Percentiles rank a stretch among this genome's conserved stretches.
phyloP scores from a whole-genome alignment of 768 basidiomycete genomes.

The Rhodotorula sphaerocarpa region DNA sequence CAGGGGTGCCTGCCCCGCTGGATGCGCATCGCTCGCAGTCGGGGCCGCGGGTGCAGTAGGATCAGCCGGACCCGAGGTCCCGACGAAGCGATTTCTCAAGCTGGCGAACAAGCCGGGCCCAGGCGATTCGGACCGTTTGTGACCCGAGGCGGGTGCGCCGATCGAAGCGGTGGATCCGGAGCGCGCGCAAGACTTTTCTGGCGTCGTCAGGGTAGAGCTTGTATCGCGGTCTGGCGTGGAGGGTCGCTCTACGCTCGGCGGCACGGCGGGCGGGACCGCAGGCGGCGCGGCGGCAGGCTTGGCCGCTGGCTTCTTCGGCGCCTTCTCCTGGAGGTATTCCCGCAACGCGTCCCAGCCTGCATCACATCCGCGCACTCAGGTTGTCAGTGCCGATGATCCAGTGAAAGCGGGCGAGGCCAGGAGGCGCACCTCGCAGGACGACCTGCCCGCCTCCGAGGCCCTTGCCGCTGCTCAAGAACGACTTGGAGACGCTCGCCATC shows the following conservation, averaged over 20 bases:
- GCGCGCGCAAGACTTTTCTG: neutral
- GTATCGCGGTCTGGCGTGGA: too few relatives aligned
- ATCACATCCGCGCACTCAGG: accelerated
- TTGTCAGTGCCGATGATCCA: neutral
- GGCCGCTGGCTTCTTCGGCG: constrained; percentile 17
- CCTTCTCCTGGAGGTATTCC: constrained; percentile 13
- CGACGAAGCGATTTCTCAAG: constrained; percentile 17
- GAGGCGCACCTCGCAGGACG: constrained; percentile 18
- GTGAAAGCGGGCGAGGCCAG: neutral
- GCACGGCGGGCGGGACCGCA: neutral
- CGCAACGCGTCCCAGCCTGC: constrained; percentile 24
- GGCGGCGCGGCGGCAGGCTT: neutral
- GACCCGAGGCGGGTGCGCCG: neutral
- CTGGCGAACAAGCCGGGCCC: constrained; percentile 26
- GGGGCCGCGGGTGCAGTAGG: neutral
- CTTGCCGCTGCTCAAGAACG: constrained; percentile 4
- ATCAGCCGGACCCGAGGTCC: neutral
- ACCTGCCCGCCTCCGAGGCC: constrained; percentile 24
- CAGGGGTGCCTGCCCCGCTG: neutral
- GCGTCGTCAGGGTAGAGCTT: too few relatives aligned
- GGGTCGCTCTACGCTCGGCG: too few relatives aligned
- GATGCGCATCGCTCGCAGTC: neutral
- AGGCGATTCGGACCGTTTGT: constrained; percentile 8
- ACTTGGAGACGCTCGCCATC: constrained; percentile 14
- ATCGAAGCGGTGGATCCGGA: neutral